Percentiles rank a stretch among this genome's conserved stretches.
Conservation (phyloP, 805 yeast genomes). For the Nakazawaea ambrosiae region DNA sequence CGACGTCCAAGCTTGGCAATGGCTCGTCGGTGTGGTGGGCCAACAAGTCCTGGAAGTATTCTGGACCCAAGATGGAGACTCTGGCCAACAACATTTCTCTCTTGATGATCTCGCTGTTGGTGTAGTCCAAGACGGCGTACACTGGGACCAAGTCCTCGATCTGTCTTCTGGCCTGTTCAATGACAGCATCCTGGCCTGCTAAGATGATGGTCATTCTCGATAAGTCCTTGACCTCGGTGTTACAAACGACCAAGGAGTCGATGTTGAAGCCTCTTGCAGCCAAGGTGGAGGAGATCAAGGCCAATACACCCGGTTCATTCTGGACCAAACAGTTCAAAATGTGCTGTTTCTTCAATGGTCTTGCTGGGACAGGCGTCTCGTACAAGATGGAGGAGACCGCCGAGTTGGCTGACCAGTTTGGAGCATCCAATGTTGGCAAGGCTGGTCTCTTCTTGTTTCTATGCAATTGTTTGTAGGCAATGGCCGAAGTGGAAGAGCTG, state of each 20-base stretch:
- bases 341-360: slow-evolving; percentile 68
- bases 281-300: slow-evolving; percentile 87
- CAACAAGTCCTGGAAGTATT: slow-evolving; percentile 90
- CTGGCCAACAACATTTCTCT: slow-evolving; percentile 90
- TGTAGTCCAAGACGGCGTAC: slow-evolving; percentile 93
- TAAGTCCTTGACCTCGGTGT: slow-evolving; percentile 91
- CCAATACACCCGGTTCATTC: slow-evolving; percentile 96
- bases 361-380: slow-evolving; percentile 72
- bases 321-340: slow-evolving; percentile 95
- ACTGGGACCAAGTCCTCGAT: slow-evolving; percentile 97
- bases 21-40: slow-evolving; percentile 65
- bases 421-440: slow-evolving; percentile 87
- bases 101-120: slow-evolving; percentile 81
- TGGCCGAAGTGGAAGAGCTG: slow-evolving; percentile 76
- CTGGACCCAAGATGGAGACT: slow-evolving; percentile 93
- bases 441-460: slow-evolving; percentile 84
- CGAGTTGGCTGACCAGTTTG: slow-evolving; percentile 92
- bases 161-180: slow-evolving; percentile 97
- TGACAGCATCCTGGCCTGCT: slow-evolving; percentile 90
- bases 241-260: slow-evolving; percentile 93
- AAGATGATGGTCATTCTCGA: slow-evolving; percentile 96
- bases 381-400: slow-evolving; percentile 94
- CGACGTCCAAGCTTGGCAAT: slow-evolving; percentile 33
- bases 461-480: slow-evolving; percentile 89
- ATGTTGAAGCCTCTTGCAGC: slow-evolving; percentile 99